phyloP scores from a whole-genome alignment of 1,284 basidiomycete genomes.

The Ustilago vetiveriae region DNA sequence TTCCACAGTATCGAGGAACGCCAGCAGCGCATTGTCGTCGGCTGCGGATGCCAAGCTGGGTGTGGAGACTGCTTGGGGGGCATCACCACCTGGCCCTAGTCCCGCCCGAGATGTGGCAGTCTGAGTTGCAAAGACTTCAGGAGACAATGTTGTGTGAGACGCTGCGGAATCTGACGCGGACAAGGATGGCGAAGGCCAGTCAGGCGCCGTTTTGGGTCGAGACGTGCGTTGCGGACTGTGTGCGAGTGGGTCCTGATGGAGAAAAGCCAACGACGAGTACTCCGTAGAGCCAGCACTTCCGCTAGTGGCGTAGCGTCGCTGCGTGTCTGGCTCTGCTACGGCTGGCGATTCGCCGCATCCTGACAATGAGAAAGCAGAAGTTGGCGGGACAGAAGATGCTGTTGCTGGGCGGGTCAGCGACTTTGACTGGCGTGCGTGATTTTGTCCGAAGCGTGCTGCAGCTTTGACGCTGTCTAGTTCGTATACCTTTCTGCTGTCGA shows the following conservation, averaged over 20 bases:
- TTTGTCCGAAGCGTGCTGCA: conserved; percentile 20
- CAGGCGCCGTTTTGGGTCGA: conserved; percentile 40
- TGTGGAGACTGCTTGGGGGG: not conserved
- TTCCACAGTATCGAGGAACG: conserved; percentile 40
- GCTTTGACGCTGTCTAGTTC: conserved; percentile 46
- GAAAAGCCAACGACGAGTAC: not conserved
- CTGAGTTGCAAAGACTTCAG: not conserved
- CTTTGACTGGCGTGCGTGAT: conserved; percentile 1
- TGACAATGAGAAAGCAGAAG: not conserved
- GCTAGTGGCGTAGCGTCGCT: conserved; percentile 1
- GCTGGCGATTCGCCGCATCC: not conserved
- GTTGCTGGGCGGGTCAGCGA: conserved; percentile 14
- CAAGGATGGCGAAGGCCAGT: conserved; percentile 22
- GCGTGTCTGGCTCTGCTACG: not conserved
- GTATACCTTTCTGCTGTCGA: conserved; percentile 37
- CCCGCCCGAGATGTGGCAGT: not conserved
- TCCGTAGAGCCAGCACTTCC: not conserved
- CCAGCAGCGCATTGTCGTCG: conserved; percentile 32
- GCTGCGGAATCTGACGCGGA: conserved; percentile 20
- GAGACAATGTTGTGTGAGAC: conserved; percentile 24
- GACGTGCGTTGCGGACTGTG: conserved; percentile 10
- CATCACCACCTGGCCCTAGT: not conserved
- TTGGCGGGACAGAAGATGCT: conserved; percentile 12
- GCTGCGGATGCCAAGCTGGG: not conserved
- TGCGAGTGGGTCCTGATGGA: conserved; percentile 1